Evolutionary conservation across 345 rosid species (phyloP).

Genomic region (Syzygium oleosum): DNA sequence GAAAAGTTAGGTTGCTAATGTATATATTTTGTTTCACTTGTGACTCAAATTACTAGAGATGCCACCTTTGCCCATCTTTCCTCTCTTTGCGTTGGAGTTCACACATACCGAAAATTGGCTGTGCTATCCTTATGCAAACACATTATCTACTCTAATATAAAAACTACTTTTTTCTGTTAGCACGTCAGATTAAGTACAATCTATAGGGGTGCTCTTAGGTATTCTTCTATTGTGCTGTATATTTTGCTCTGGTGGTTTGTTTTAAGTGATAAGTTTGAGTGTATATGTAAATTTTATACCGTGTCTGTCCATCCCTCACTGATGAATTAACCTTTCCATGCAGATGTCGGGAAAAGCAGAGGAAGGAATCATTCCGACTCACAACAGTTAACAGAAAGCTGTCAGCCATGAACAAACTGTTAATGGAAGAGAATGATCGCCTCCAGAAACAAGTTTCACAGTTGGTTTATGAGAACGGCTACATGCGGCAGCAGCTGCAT

Average conservation of each 20-base stretch:
- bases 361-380: slow-evolving; percentile 90
- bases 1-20: not conserved
- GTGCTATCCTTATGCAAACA: not conserved
- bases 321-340: not conserved
- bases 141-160: not conserved
- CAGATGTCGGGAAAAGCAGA: slow-evolving; percentile 97
- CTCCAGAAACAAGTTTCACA: slow-evolving; percentile 97
- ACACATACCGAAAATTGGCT: not conserved
- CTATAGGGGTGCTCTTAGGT: not conserved
- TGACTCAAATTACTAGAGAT: not conserved
- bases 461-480: slow-evolving; percentile 89
- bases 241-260: not conserved
- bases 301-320: not conserved
- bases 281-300: not conserved
- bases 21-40: not conserved
- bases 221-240: not conserved
- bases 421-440: slow-evolving; percentile 99
- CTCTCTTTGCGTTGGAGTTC: not conserved
- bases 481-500: slow-evolving; percentile 69
- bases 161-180: not conserved
- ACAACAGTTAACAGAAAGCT: slow-evolving; percentile 88
- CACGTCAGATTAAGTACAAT: not conserved
- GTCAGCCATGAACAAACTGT: slow-evolving; percentile 84
- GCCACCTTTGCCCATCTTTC: not conserved
- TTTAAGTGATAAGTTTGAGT: not conserved